Conservation (phyloP, 768 basidiomycete species). For the Xerocomellus intermedius region DNA sequence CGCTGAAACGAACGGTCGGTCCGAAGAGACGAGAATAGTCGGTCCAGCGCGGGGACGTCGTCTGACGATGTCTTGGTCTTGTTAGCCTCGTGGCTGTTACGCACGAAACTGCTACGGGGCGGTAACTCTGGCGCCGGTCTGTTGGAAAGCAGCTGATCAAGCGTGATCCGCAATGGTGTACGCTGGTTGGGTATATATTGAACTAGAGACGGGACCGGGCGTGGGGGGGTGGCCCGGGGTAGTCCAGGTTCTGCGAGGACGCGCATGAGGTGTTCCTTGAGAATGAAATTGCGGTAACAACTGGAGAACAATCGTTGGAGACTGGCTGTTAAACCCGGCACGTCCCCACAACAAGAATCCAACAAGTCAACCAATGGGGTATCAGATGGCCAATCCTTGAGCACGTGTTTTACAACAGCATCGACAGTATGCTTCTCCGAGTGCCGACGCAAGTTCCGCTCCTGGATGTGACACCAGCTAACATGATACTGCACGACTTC, state of each 20-base stretch:
- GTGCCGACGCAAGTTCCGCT: no score
- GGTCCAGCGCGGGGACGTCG: background rate
- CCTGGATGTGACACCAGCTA: no score
- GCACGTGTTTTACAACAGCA: background rate
- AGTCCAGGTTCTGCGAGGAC: no score
- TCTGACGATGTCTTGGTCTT: background rate
- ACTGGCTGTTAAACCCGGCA: background rate
- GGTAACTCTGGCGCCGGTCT: background rate
- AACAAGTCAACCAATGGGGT: background rate
- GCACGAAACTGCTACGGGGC: no score
- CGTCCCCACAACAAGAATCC: background rate
- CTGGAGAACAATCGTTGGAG: constrained; percentile 9
- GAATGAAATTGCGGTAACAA: constrained; percentile 6
- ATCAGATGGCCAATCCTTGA: constrained; percentile 11
- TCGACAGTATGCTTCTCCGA: no score
- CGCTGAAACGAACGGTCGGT: background rate
- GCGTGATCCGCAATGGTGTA: background rate
- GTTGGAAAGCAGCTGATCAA: background rate
- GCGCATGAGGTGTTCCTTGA: constrained; percentile 3
- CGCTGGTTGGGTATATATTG: background rate
- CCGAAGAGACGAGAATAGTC: background rate
- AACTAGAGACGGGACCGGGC: no score
- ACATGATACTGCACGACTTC: background rate
- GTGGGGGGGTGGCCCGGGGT: background rate
- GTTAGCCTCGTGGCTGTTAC: background rate